phyloP scores from a whole-genome alignment of 208 protist species.

The Trichomonas tenax region DNA sequence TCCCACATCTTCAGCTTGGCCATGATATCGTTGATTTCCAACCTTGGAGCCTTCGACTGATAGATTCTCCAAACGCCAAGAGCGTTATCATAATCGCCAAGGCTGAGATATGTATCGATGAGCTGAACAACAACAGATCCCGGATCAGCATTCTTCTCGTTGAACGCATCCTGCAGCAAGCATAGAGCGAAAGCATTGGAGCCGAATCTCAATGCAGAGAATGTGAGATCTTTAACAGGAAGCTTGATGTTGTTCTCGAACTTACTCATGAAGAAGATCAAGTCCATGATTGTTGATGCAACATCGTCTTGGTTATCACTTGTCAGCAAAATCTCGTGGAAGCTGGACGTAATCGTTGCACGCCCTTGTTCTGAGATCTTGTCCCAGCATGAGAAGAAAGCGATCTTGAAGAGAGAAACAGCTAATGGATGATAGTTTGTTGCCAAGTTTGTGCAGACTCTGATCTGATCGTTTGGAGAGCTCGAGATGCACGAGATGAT shows the following conservation, averaged over 20 bases:
- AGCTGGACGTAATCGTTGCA: background rate
- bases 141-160: background rate
- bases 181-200: background rate
- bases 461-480: background rate
- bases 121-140: background rate
- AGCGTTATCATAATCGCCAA: background rate
- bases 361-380: background rate
- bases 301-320: background rate
- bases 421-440: background rate
- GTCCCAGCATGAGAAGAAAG: background rate
- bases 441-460: background rate
- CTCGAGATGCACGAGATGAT: background rate
- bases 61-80: background rate
- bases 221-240: background rate
- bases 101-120: background rate
- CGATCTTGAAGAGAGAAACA: background rate
- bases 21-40: background rate
- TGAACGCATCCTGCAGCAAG: background rate
- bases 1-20: background rate
- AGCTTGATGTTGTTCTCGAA: background rate
- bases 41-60: background rate
- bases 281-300: background rate
- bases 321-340: background rate
- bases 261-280: background rate
- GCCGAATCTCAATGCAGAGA: background rate